Evolutionary conservation across 257 asterid genomes (phyloP).

Genomic region (Asclepias syriaca): DNA sequence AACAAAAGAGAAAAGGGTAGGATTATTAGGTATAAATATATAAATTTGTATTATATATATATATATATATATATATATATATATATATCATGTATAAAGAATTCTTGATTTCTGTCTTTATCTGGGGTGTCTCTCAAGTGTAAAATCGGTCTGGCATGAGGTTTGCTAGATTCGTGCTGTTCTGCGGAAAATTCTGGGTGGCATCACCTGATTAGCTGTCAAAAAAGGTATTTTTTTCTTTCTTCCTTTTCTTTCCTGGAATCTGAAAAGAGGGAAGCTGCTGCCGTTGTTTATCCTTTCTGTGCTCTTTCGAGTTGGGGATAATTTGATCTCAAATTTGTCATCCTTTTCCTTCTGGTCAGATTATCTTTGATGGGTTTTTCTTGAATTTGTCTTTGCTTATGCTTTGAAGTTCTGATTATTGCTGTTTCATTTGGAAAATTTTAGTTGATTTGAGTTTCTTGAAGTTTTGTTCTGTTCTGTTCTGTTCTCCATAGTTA

Average conservation of each 20-base stretch:
- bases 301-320: conserved; percentile 16
- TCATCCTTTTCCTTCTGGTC: conserved; percentile 19
- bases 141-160: conserved; percentile 18
- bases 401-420: background rate
- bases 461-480: conserved; percentile 5
- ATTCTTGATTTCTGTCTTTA: conserved; percentile 19
- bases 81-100: background rate
- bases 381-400: conserved; percentile 6
- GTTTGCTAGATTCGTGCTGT: conserved; percentile 35
- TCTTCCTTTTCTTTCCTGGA: background rate
- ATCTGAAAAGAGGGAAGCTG: conserved; percentile 8
- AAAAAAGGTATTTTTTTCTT: too few relatives aligned
- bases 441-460: background rate
- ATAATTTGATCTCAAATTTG: conserved; percentile 38
- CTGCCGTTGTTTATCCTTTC: background rate
- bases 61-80: too few relatives aligned
- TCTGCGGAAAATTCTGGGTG: conserved; percentile 23
- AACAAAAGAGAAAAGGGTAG: background rate
- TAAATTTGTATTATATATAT: background rate
- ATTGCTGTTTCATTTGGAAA: background rate
- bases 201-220: background rate
- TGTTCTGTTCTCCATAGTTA: background rate
- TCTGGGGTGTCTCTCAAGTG: conserved; percentile 14
- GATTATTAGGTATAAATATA: background rate
- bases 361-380: conserved; percentile 25